Conservation (phyloP, 2,329 filamentous ascomycete species). For the Alternaria panax region DNA sequence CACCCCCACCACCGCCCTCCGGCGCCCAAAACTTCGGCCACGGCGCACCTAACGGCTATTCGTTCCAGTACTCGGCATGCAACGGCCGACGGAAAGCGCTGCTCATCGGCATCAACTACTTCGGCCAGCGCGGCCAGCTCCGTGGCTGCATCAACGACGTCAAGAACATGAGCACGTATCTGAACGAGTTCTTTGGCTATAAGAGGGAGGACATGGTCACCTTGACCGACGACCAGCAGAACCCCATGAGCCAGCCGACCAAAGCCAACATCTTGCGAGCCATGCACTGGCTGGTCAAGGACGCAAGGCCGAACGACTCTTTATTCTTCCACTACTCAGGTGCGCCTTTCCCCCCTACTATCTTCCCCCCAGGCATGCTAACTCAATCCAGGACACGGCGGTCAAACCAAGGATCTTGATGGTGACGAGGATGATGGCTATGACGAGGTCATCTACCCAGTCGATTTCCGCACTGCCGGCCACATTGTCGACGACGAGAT, state of each 20-base stretch:
- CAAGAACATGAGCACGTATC: conserved; percentile 92
- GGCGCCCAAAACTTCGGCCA: conserved; percentile 63
- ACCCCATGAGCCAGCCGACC: conserved; percentile 95
- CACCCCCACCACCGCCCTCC: conserved; percentile 70
- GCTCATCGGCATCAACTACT: conserved; percentile 96
- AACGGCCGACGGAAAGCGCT: conserved; percentile 88
- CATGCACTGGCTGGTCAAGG: conserved; percentile 98
- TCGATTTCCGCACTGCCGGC: conserved; percentile 79
- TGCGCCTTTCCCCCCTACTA: conserved; percentile 52
- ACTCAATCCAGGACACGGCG: conserved; percentile 70
- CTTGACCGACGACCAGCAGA: conserved; percentile 94
- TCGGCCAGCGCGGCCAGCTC: conserved; percentile 87
- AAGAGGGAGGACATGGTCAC: conserved; percentile 97
- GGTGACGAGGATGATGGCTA: conserved; percentile 84
- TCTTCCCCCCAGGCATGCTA: background rate
- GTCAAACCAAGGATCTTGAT: conserved; percentile 80
- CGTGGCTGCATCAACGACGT: conserved; percentile 97
- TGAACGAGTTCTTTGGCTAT: conserved; percentile 89
- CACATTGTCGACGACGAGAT: conserved; percentile 87
- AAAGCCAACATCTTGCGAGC: conserved; percentile 94
- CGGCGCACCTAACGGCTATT: conserved; percentile 80
- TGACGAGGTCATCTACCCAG: conserved; percentile 84
- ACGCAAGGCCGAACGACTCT: conserved; percentile 89
- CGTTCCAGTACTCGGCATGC: conserved; percentile 90
- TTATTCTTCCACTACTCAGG: conserved; percentile 98